Evolutionary conservation across 441 rosid species (phyloP).

Genomic region (California macrophylla): DNA sequence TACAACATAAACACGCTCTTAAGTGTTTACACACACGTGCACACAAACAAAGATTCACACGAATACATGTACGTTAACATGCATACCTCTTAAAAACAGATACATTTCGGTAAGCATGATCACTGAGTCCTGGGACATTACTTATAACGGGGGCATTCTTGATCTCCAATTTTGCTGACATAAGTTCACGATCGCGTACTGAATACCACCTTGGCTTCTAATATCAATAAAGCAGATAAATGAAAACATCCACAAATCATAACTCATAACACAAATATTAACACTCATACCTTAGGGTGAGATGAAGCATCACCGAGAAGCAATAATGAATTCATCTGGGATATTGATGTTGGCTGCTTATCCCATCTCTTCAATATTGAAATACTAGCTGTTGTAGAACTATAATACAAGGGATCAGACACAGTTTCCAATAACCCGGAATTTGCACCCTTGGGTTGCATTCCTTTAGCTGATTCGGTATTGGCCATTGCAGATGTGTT

Average conservation of each 20-base stretch:
- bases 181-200: slow-evolving; percentile 47
- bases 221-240: slow-evolving; percentile 21
- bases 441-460: slow-evolving; percentile 9
- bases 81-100: slow-evolving; percentile 60
- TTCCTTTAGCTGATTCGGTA: slow-evolving; percentile 7
- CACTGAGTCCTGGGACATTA: slow-evolving; percentile 29
- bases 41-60: too few species aligned
- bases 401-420: slow-evolving; percentile 11
- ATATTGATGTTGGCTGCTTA: slow-evolving; percentile 28
- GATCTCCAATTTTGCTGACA: slow-evolving; percentile 45
- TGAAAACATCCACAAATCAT: slow-evolving; percentile 10
- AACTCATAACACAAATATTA: slow-evolving; percentile 11
- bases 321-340: slow-evolving; percentile 51
- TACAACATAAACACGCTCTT: background rate
- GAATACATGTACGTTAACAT: too few species aligned
- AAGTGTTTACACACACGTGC: too few species aligned
- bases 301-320: slow-evolving; percentile 39
- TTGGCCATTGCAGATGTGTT: slow-evolving; percentile 20
- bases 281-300: slow-evolving; percentile 36
- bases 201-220: slow-evolving; percentile 51
- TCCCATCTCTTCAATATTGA: slow-evolving; percentile 22
- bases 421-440: slow-evolving; percentile 8
- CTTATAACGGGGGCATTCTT: slow-evolving; percentile 37
- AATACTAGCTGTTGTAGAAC: slow-evolving; percentile 13
- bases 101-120: slow-evolving; percentile 50